Evolutionary conservation across 129 eudicot species (phyloP).

Genomic region (Tanacetum coccineum): DNA sequence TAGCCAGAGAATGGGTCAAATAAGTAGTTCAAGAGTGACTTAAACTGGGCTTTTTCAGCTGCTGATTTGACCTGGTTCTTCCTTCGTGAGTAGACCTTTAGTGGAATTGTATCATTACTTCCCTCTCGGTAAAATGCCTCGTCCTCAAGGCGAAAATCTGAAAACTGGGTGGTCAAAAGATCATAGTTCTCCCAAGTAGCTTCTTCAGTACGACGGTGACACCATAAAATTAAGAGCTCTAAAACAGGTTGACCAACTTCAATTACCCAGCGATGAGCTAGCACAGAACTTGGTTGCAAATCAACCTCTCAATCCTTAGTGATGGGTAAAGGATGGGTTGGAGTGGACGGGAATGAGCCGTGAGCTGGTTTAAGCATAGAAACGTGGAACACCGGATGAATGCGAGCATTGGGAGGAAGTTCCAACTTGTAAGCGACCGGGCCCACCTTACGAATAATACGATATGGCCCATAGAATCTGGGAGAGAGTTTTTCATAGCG

Average conservation of each 20-base stretch:
- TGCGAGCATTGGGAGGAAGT: not conserved
- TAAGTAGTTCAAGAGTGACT: too few species aligned
- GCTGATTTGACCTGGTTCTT: too few species aligned
- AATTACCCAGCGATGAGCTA: slow-evolving; percentile 15
- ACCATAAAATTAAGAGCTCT: slow-evolving; percentile 11
- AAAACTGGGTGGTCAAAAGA: too few species aligned
- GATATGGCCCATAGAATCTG: slow-evolving; percentile 10
- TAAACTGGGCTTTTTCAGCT: not conserved
- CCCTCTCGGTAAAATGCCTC: too few species aligned
- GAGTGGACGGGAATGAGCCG: not conserved
- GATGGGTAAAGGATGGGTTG: slow-evolving; percentile 3
- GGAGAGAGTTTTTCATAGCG: slow-evolving; percentile 19
- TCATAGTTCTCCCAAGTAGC: slow-evolving; percentile 17
- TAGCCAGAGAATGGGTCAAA: too few species aligned
- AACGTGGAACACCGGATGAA: slow-evolving; percentile 23
- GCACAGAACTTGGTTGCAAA: not conserved
- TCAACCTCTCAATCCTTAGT: slow-evolving; percentile 8
- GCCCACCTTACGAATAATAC: slow-evolving; percentile 4
- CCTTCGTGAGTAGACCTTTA: too few species aligned
- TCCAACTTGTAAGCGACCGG: slow-evolving; percentile 14
- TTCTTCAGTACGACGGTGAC: slow-evolving; percentile 12
- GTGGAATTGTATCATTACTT: too few species aligned
- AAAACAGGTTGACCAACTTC: slow-evolving; percentile 5
- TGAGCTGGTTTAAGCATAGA: slow-evolving; percentile 11
- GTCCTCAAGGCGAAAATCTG: too few species aligned